Conservation (phyloP, 306 rosid genomes). For the Fragaria iinumae region DNA sequence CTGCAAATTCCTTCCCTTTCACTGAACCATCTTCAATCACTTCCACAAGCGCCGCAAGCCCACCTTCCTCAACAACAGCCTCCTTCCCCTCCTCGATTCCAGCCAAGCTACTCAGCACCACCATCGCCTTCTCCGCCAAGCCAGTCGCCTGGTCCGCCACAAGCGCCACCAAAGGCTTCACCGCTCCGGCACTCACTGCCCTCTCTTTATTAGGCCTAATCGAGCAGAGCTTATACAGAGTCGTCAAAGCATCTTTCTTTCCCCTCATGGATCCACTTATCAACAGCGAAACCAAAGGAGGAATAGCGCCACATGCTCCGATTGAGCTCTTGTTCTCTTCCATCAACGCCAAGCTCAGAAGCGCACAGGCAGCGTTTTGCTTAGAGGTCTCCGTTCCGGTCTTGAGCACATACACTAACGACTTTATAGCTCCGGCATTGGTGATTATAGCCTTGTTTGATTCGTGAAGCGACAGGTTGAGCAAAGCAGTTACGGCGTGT, state of each 20-base stretch:
- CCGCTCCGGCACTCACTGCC: constrained; percentile 81
- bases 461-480: constrained; percentile 82
- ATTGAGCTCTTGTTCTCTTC: constrained; percentile 85
- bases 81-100: constrained; percentile 70
- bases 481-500: constrained; percentile 84
- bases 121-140: constrained; percentile 95
- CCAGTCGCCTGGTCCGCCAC: constrained; percentile 90
- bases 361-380: constrained; percentile 95
- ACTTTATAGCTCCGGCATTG: constrained; percentile 81
- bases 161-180: constrained; percentile 79
- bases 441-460: constrained; percentile 68
- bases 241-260: constrained; percentile 86
- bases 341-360: constrained; percentile 70
- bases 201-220: constrained; percentile 79
- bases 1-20: constrained; percentile 88
- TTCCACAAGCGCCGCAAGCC: constrained; percentile 82
- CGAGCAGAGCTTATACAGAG: constrained; percentile 82
- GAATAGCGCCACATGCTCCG: constrained; percentile 88
- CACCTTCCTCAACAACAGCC: constrained; percentile 84
- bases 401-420: constrained; percentile 77
- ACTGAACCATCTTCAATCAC: constrained; percentile 89
- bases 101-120: constrained; percentile 75
- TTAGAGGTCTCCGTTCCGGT: constrained; percentile 90
- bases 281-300: constrained; percentile 70
- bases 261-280: constrained; percentile 77